A percentile compares a stretch with the other conserved stretches of the same genome.
Evolutionary conservation across 139 green algal species (phyloP).

Genomic region (Volvox africanus): DNA sequence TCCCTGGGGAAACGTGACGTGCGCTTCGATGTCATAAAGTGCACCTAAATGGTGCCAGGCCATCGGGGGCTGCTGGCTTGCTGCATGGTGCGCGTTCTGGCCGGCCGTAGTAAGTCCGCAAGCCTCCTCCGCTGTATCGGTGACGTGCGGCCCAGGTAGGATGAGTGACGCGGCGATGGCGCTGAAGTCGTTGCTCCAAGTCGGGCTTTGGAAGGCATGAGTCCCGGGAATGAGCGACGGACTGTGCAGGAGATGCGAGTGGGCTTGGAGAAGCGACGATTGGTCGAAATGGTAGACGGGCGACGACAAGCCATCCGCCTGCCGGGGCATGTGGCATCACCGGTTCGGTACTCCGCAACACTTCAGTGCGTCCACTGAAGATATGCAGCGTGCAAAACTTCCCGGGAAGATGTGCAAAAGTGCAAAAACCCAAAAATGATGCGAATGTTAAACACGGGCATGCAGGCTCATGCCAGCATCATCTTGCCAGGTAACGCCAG

Average conservation of each 20-base stretch:
- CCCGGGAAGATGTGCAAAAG: too few relatives aligned
- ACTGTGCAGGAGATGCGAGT: background rate
- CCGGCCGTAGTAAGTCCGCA: too few relatives aligned
- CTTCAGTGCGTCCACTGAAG: too few relatives aligned
- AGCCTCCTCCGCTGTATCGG: conserved; percentile 11
- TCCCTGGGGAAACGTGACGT: conserved; percentile 14
- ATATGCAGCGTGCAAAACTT: too few relatives aligned
- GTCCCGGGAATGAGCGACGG: background rate
- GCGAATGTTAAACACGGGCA: too few relatives aligned
- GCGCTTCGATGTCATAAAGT: conserved; percentile 1
- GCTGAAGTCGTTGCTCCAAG: conserved; percentile 28
- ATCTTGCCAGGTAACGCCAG: too few relatives aligned
- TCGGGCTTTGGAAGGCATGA: conserved; percentile 6
- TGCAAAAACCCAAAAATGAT: too few relatives aligned
- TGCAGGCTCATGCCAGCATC: too few relatives aligned
- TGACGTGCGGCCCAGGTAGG: background rate
- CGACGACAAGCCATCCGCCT: background rate
- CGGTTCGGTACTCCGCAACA: too few relatives aligned
- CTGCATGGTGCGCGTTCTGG: background rate
- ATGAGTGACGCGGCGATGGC: background rate
- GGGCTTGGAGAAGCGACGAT: background rate
- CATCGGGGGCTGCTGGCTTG: background rate
- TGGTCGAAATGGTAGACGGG: background rate
- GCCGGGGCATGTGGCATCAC: too few relatives aligned
- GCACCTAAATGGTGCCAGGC: background rate